Conservation (phyloP, 208 protist genomes). For the Tritrichomonas musculus region DNA sequence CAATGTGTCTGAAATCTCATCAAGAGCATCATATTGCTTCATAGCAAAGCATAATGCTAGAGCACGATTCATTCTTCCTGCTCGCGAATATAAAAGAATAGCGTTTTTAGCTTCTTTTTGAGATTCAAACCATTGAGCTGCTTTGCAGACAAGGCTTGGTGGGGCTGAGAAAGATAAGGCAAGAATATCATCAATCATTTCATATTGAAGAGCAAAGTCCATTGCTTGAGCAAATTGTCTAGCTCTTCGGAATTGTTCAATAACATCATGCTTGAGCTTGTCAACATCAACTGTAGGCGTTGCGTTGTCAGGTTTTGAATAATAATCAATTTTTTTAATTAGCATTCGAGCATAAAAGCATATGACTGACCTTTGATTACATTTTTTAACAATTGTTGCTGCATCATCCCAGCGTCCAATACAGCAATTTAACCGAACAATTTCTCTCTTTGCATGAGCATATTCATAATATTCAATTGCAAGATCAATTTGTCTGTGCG, state of each 20-base stretch:
- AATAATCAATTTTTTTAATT: background rate
- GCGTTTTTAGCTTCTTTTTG: background rate
- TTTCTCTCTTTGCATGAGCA: background rate
- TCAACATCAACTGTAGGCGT: background rate
- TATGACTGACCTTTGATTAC: background rate
- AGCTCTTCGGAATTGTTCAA: background rate
- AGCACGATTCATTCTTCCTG: background rate
- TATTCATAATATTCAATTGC: background rate
- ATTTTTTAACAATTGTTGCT: background rate
- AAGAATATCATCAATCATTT: constrained; percentile 23
- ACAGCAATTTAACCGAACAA: background rate
- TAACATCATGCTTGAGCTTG: background rate
- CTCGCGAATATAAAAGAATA: background rate
- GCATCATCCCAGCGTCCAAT: background rate
- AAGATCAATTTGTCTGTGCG: background rate
- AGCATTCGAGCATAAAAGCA: background rate
- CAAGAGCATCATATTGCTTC: constrained; percentile 28
- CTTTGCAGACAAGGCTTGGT: background rate
- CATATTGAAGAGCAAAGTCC: background rate
- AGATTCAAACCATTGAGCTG: background rate
- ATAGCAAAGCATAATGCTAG: background rate
- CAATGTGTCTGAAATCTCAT: background rate
- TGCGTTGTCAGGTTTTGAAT: background rate
- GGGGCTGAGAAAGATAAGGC: background rate
- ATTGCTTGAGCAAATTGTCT: constrained; percentile 7